Evolutionary conservation across 2,329 filamentous ascomycete species (phyloP).

Genomic region (Ophiosphaerella korrae): DNA sequence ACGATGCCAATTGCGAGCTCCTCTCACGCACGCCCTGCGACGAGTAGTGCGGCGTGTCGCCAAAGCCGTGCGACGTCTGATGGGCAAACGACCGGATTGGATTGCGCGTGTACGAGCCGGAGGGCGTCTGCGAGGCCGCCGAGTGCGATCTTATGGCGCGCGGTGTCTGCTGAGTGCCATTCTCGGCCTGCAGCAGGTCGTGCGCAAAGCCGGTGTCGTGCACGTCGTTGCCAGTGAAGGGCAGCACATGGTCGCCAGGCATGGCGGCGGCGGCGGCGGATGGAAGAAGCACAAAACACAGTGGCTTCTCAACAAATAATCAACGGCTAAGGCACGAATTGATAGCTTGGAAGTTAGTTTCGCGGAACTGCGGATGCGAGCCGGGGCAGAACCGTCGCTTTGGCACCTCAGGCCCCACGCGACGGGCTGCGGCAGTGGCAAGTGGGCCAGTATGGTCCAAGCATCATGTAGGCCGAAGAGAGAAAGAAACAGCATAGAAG

Average conservation of each 20-base stretch:
- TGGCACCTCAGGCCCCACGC: too few species aligned
- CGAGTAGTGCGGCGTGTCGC: slow-evolving; percentile 75
- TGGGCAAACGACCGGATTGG: slow-evolving; percentile 75
- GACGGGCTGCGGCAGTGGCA: too few species aligned
- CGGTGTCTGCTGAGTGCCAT: slow-evolving; percentile 25
- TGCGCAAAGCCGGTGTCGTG: slow-evolving; percentile 35
- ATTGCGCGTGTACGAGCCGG: slow-evolving; percentile 52
- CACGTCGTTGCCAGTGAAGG: slow-evolving; percentile 39
- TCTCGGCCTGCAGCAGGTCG: slow-evolving; percentile 25
- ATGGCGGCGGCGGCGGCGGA: slow-evolving; percentile 11
- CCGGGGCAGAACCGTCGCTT: too few species aligned
- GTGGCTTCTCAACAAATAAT: too few species aligned
- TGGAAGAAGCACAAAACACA: too few species aligned
- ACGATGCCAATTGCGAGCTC: slow-evolving; percentile 83
- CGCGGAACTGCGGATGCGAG: not conserved
- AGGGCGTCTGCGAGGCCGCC: slow-evolving; percentile 25
- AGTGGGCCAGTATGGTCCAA: too few species aligned
- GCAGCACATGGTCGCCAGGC: slow-evolving; percentile 34
- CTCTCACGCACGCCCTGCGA: slow-evolving; percentile 79
- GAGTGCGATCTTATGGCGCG: slow-evolving; percentile 36
- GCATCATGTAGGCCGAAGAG: too few species aligned
- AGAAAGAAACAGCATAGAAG: too few species aligned
- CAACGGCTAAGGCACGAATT: too few species aligned
- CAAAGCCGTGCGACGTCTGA: slow-evolving; percentile 64
- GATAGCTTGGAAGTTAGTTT: too few species aligned